Evolutionary conservation across 2,329 filamentous ascomycete species (phyloP).

Genomic region (Fusarium sp.): DNA sequence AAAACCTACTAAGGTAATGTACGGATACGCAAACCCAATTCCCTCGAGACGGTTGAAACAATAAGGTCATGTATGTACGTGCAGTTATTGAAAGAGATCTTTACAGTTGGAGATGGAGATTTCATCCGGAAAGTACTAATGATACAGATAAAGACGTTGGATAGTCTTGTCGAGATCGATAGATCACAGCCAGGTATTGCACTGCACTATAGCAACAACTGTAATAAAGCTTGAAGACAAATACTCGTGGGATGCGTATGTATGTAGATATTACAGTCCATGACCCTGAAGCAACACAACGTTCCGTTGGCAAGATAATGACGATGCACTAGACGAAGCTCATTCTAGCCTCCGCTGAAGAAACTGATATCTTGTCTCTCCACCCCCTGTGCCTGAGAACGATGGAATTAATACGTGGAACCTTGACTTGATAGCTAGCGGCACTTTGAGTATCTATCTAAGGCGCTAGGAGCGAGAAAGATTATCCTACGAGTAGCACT

Average conservation of each 20-base stretch:
- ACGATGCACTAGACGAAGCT: slow-evolving; percentile 15
- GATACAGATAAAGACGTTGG: not conserved
- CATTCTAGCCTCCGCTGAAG: not conserved
- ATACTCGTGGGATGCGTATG: not conserved
- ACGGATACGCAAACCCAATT: too few species aligned
- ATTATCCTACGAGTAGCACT: slow-evolving; percentile 27
- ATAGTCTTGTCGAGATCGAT: not conserved
- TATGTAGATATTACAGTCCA: slow-evolving; percentile 2
- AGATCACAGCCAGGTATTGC: not conserved
- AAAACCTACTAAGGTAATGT: slow-evolving; percentile 7
- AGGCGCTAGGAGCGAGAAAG: slow-evolving; percentile 19
- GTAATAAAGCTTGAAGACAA: not conserved
- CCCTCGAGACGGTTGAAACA: not conserved
- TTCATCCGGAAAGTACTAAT: slow-evolving; percentile 1
- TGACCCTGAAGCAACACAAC: slow-evolving; percentile 1
- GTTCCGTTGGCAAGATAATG: slow-evolving; percentile 20
- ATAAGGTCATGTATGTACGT: not conserved
- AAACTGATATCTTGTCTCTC: slow-evolving; percentile 22
- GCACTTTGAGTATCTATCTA: slow-evolving; percentile 15
- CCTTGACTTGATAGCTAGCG: slow-evolving; percentile 11
- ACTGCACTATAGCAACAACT: not conserved
- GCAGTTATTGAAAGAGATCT: not conserved
- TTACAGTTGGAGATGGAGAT: not conserved
- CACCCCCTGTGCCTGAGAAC: slow-evolving; percentile 20
- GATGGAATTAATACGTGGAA: slow-evolving; percentile 3